Conservation (phyloP, 352 stramenopile species). For the Phytophthora cryptogea region DNA sequence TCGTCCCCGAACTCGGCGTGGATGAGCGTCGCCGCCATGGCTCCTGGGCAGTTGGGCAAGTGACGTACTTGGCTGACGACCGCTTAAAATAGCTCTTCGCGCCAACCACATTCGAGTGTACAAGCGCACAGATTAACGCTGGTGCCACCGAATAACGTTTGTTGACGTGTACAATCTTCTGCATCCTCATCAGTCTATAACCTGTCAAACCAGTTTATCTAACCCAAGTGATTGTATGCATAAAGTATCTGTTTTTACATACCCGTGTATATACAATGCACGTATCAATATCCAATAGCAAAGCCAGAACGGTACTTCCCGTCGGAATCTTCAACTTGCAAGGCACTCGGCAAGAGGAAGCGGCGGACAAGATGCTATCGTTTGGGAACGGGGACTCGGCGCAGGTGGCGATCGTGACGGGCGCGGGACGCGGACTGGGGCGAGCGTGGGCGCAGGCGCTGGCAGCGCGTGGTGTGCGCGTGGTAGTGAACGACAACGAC, state of each 20-base stretch:
- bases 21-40: constrained; percentile 53
- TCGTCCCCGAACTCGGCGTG: constrained; percentile 59
- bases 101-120: constrained; percentile 1
- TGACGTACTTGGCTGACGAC: constrained; percentile 8
- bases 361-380: constrained; percentile 31
- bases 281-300: no score
- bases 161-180: constrained; percentile 18
- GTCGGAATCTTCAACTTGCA: constrained; percentile 36
- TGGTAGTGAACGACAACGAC: constrained; percentile 78
- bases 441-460: constrained; percentile 57
- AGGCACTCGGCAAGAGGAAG: constrained; percentile 1
- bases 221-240: no score
- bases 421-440: constrained; percentile 52
- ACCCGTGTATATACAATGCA: no score
- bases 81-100: constrained; percentile 16
- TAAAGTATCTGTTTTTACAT: not conserved
- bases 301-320: not conserved
- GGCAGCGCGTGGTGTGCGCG: constrained; percentile 47
- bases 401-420: constrained; percentile 71
- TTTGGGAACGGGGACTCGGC: constrained; percentile 51
- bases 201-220: no score
- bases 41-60: not conserved
- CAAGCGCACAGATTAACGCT: not conserved
- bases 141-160: constrained; percentile 4
- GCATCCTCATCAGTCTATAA: not conserved